These are phyloP conservation scores for Hirschfeldia incana DNA, from an alignment of 345 rosid species.

Conservation along the genomic window DNA sequence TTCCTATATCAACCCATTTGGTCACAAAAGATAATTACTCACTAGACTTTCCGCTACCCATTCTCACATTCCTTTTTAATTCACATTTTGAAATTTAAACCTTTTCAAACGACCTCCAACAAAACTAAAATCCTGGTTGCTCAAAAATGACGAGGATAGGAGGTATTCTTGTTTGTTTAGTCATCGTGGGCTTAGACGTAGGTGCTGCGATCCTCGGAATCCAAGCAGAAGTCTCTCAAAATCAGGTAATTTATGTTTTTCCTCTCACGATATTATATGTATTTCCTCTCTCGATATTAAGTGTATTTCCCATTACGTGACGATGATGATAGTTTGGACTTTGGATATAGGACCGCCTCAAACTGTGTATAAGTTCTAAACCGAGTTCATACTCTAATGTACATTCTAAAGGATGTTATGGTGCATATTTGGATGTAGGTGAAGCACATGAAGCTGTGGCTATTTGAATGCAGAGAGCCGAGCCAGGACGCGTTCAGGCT, in stretches of 20 bases:
- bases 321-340: neutral
- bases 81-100: neutral
- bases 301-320: neutral
- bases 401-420: neutral
- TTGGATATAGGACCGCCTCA: neutral
- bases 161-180: slow-evolving; percentile 70
- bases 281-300: neutral
- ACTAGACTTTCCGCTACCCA: neutral
- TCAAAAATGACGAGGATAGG: slow-evolving; percentile 56
- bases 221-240: slow-evolving; percentile 86
- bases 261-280: neutral
- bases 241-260: slow-evolving; percentile 50
- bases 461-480: slow-evolving; percentile 86
- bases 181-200: slow-evolving; percentile 76
- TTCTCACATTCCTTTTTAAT: slow-evolving; percentile 22
- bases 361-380: neutral
- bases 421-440: slow-evolving; percentile 43
- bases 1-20: slow-evolving; percentile 11
- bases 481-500: slow-evolving; percentile 80
- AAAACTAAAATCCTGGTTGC: slow-evolving; percentile 43
- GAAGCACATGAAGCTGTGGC: slow-evolving; percentile 74
- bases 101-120: neutral
- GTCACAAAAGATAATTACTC: slow-evolving; percentile 21
- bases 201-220: slow-evolving; percentile 80
- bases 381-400: neutral